Base-by-base conservation (phyloP, 371 early-diverging fungal species). In the Conidiobolus incongruus region DNA sequence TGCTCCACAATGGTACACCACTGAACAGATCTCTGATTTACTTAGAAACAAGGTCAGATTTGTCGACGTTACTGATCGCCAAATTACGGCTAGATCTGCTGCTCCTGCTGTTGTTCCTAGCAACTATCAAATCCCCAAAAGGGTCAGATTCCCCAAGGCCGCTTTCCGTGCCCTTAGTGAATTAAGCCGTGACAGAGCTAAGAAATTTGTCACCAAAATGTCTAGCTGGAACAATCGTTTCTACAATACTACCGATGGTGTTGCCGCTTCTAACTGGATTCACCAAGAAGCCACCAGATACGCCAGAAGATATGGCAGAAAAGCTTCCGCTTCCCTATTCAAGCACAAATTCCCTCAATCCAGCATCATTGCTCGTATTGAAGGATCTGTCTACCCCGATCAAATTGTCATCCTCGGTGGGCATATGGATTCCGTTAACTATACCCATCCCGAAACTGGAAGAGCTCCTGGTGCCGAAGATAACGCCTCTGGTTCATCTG, bases 371-470 rank as follows among this genome's bases (percentile, higher is more conserved):
- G n/a, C n/a, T n/a, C n/a, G n/a, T n/a, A n/a, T n/a, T n/a, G n/a
- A n/a, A n/a, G n/a, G n/a, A n/a, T n/a, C 38, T 8, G 17, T 8
- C 5, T 17, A 28, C 7, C n/a, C 11, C 0, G 62, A 71, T 32
- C 76, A 79, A 44, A 59, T 75, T 4, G 83, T 88, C 5, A 72
- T 94, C 44, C 50, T 92, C 1, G 72, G 75, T 26, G 90, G 90
- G 16, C 95, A 92, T 60, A 85, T 83, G 57, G 93, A 92, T 51
- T 83, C 84, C 10, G 61, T 86, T 40, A 85, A 86, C 49, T 57
- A 62, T 63, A 81, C 76, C 77, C 52, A 79, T 26, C 89, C 89
- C 2, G 62, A 53, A 46, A 74, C 56, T 47, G 88, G 86, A n/a
- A 66, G 77, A 12, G 64, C 81, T 4, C 86, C 84, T 32, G 88